Evolutionary conservation across 352 stramenopile species (phyloP).

Genomic region (Thraustotheca clavata): DNA sequence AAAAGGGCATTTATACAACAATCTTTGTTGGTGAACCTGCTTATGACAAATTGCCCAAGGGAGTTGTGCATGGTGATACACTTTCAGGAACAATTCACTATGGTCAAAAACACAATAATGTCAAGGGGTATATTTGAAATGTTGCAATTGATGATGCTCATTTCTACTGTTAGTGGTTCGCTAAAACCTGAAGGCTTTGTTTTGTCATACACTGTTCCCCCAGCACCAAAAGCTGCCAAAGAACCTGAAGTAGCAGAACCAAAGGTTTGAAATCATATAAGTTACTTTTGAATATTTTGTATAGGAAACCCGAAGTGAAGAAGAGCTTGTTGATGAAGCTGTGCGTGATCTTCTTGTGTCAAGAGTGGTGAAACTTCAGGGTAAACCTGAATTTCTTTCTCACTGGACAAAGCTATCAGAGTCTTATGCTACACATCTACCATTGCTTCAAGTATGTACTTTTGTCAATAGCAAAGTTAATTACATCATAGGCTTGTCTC

Average conservation of each 20-base stretch:
- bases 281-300: neutral
- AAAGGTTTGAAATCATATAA: neutral
- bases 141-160: slow-evolving; percentile 13
- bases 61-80: slow-evolving; percentile 45
- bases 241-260: slow-evolving; percentile 35
- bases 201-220: slow-evolving; percentile 66
- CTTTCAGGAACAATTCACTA: slow-evolving; percentile 63
- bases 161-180: slow-evolving; percentile 15
- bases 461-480: too few relatives aligned
- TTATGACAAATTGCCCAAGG: slow-evolving; percentile 57
- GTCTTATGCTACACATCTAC: slow-evolving; percentile 37
- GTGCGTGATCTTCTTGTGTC: slow-evolving; percentile 63
- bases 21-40: slow-evolving; percentile 69
- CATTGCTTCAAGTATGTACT: slow-evolving; percentile 41
- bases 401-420: slow-evolving; percentile 40
- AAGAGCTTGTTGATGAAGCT: slow-evolving; percentile 54
- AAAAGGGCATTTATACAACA: slow-evolving; percentile 41
- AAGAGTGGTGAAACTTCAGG: slow-evolving; percentile 53
- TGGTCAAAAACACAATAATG: slow-evolving; percentile 54
- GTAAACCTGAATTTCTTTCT: slow-evolving; percentile 52
- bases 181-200: slow-evolving; percentile 44
- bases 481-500: slow-evolving; percentile 29
- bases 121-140: slow-evolving; percentile 33
- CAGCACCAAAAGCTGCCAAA: slow-evolving; percentile 43
- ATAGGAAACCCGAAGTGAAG: slow-evolving; percentile 61